Conservation (phyloP, 2,329 filamentous ascomycete species). For the Passalora sequoiae region DNA sequence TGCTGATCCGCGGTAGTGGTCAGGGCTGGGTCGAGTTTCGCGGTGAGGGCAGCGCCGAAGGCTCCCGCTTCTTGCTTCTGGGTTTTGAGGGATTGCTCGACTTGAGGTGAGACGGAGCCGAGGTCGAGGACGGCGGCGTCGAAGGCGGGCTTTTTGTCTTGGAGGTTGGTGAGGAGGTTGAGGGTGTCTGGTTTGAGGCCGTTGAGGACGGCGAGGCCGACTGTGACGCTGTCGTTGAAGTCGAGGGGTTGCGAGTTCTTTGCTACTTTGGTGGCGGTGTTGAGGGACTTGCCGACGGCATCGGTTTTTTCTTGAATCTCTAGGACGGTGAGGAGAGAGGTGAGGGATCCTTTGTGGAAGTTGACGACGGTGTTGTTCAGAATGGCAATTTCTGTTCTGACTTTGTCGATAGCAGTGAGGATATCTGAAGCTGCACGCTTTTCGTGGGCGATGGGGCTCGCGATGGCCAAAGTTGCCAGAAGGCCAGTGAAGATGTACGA, state of each 20-base stretch:
- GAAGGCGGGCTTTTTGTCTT: conserved; percentile 16
- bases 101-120: conserved; percentile 9
- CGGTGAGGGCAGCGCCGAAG: conserved; percentile 12
- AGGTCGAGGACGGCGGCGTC: conserved; percentile 9
- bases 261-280: conserved; percentile 8
- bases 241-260: conserved; percentile 8
- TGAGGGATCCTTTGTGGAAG: conserved; percentile 16
- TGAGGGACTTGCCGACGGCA: conserved; percentile 12
- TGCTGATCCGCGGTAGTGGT: conserved; percentile 10
- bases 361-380: conserved; percentile 10
- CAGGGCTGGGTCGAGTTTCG: conserved; percentile 12
- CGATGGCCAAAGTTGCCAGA: conserved; percentile 3
- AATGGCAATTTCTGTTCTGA: conserved; percentile 13
- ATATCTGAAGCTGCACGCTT: conserved; percentile 17
- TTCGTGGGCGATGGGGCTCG: conserved; percentile 3
- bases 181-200: conserved; percentile 11
- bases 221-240: conserved; percentile 10
- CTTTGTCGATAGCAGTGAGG: conserved; percentile 10
- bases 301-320: conserved; percentile 12
- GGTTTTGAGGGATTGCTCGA: conserved; percentile 10
- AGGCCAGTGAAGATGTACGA: conserved; percentile 4
- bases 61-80: conserved; percentile 9
- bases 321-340: conserved; percentile 12
- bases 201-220: conserved; percentile 14
- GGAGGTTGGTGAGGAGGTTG: conserved; percentile 13